A percentile compares a stretch with the other conserved stretches of the same genome.
Conservation (phyloP, 768 basidiomycete genomes). For the Boletus tylopilopsis region DNA sequence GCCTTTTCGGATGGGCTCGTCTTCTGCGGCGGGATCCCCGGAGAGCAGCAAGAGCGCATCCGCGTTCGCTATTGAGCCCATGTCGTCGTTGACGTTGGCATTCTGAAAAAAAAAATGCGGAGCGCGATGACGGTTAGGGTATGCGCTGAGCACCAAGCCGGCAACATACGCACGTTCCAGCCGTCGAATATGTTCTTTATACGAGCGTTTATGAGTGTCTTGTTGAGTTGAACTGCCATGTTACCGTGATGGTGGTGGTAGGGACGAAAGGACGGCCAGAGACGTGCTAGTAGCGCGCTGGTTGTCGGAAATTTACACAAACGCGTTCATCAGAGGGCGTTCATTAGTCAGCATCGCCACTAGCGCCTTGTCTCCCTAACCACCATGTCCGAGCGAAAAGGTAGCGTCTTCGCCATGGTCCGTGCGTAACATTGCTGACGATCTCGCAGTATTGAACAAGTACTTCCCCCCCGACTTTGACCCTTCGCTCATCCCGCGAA, state of each 20-base stretch:
- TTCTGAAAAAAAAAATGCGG: conserved; percentile 36
- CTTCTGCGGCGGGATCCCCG: conserved; percentile 79
- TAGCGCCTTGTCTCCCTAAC: conserved; percentile 1
- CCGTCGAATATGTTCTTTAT: conserved; percentile 55
- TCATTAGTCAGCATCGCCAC: conserved; percentile 29
- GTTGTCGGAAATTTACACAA: conserved; percentile 30
- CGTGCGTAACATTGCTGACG: conserved; percentile 2
- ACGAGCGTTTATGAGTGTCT: conserved; percentile 51
- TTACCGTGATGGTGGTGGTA: conserved; percentile 6
- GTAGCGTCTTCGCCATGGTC: conserved; percentile 31
- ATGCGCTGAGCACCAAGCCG: conserved; percentile 5
- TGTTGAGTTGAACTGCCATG: conserved; percentile 76
- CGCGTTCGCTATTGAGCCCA: conserved; percentile 58
- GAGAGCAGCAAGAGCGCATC: conserved; percentile 71
- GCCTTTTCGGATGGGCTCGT: conserved; percentile 87
- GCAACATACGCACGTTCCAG: conserved; percentile 50
- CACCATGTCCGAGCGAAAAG: conserved; percentile 83
- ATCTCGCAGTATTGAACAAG: conserved; percentile 77
- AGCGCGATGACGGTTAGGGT: conserved; percentile 11
- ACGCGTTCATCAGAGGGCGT: conserved; percentile 21
- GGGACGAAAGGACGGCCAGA: conserved; percentile 8
- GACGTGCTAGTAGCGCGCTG: conserved; percentile 21
- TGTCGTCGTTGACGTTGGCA: conserved; percentile 68
- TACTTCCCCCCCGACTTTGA: conserved; percentile 99
- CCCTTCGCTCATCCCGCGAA: conserved; percentile 89